These are phyloP conservation scores for Vickermania spadyakhi DNA, from an alignment of 208 protist species.

Conservation along the genomic window DNA sequence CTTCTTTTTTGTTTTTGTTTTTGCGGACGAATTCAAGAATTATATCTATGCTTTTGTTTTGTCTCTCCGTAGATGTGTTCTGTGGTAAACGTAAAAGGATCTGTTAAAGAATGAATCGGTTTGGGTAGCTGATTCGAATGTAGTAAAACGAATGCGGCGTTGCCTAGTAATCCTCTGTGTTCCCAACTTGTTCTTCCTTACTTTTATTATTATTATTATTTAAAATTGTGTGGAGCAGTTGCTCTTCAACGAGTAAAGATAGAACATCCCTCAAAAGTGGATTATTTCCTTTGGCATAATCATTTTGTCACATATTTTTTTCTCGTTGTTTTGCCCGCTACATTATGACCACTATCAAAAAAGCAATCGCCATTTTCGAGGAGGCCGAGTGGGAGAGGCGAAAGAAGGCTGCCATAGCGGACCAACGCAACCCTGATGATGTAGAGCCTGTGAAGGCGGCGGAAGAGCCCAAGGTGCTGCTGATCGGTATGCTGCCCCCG, in stretches of 20 bases:
- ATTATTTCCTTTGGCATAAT: neutral
- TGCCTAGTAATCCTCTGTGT: no score
- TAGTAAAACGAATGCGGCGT: no score
- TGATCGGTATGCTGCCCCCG: slow-evolving; percentile 86
- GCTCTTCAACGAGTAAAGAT: no score
- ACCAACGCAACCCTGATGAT: slow-evolving; percentile 26
- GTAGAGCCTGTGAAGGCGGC: slow-evolving; percentile 61
- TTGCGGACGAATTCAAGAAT: no score
- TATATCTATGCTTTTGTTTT: no score
- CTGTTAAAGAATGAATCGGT: no score
- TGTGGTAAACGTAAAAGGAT: no score
- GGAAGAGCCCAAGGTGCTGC: slow-evolving; percentile 70
- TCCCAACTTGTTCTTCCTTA: neutral
- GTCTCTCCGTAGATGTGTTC: no score
- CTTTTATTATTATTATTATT: slow-evolving; percentile 2
- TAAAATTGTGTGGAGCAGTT: no score
- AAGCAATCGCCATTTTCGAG: slow-evolving; percentile 77
- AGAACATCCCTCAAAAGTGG: neutral
- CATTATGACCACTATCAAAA: slow-evolving; percentile 53
- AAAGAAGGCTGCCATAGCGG: slow-evolving; percentile 3
- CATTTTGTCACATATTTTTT: neutral
- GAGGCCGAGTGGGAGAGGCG: slow-evolving; percentile 53
- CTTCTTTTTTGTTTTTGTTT: no score
- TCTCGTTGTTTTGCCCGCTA: slow-evolving; percentile 6
- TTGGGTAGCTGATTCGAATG: no score